Evolutionary conservation across 2,329 filamentous ascomycete species (phyloP), one percentile per base, ranked within the genome.

Genomic region (Sphaerulina vaccinii): DNA sequence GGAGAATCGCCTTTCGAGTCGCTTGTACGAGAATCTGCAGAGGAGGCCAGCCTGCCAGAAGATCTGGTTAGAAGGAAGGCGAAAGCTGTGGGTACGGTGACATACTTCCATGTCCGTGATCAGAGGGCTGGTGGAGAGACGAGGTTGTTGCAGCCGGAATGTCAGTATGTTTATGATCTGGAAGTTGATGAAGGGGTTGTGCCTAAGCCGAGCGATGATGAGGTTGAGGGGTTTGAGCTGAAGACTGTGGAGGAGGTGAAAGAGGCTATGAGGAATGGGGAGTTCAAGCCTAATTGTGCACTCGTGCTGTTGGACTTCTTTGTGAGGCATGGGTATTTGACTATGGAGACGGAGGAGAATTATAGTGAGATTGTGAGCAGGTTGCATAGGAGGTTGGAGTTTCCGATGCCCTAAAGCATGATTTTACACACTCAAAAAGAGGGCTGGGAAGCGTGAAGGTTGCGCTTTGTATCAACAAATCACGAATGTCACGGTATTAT

Each of bases 241-340:
- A 85, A 83, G 80, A 84, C 79, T 1, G 78, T 96, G 35, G 81
- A 87, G n/a, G 81, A 95, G 70, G 82, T 95, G 38, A 81, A 84
- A 69, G 75, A 78, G 51, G 83, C 85, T 38, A 73, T 99, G 65
- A 79, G 78, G 13, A 74, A 76, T 46, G 89, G 88, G 11, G 81
- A 86, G 62, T 99, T 92, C 76, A 99, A 99, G 76, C 87, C 91
- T 2, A 97, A 97, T 69, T 96, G 91, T 70, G 86, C 88, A 11
- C 69, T 93, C 52, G 82, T 95, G 41, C 73, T 93, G 67, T 72
- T 96, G 39, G 90, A 97, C 69, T 99, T 97, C 73, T 88, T 99
- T 67, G 78, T 95, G 60, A 81, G 92, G 47, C 88, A 90, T 70
- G 87, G 88, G 0, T 82, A 96, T 56, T 67, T 96, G 65, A 95